Evolutionary conservation across 495 filamentous ascomycete species (phyloP), one percentile per base, ranked within the genome.

Genomic region (Beverwykella pulmonaria): DNA sequence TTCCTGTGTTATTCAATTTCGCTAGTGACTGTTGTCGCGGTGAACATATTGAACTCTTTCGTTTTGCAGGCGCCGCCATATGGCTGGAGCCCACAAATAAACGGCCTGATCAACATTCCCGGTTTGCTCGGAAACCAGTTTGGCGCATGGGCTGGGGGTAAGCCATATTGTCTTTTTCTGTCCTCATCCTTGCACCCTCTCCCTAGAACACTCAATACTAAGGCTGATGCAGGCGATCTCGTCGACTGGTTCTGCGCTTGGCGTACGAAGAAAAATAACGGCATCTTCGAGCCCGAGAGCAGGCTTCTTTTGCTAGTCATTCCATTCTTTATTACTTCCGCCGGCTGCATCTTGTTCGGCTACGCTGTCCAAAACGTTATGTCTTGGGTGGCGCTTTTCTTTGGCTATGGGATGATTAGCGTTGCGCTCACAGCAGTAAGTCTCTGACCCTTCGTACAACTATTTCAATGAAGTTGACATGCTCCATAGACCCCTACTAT

Each of bases 61-160:
- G 65, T 75, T 17, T 64, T 77, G 25, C 65, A 74, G 69, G 74
- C 75, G 0, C 75, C 74, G 46, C 74, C 75, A 14, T 75, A 77
- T 60, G 68, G 63, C 49, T 77, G 69, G 67, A 30, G 48, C 5
- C 67, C 73, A 14, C 46, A 50, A 23, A 71, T 74, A 46, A 75
- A 71, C 46, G 75, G 75, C 19, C 63, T 77, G 47, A 70, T 77
- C 63, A 77, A 77, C 59, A 75, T 77, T 25, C 71, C 75, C 6
- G 75, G 73, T 6, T 44, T 77, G 3, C 39, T 77, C 22, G 75
- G 75, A 12, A 77, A 75, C 53, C n/a, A 74, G 1, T 60, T 76
- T 55, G 74, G 73, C 22, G 70, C 73, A 12, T 75, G 49, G 29
- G 46, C 62, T 6, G 75, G 74, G 27, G 71, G 73, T 20, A 68